Evolutionary conservation across 345 rosid genomes (phyloP), one percentile per base, ranked within the genome.

Genomic region (Clausena lansium): DNA sequence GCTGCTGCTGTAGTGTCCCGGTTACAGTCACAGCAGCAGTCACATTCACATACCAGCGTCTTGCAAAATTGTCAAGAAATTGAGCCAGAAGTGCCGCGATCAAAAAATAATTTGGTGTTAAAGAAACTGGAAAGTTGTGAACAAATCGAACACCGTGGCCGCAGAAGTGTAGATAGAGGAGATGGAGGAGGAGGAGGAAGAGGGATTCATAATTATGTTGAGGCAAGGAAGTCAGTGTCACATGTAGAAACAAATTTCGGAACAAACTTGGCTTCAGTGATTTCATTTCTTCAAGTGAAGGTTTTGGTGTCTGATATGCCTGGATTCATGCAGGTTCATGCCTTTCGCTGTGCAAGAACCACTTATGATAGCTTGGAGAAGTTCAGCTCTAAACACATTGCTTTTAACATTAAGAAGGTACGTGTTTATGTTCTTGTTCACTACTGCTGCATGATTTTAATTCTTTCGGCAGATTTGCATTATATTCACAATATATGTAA

Each of bases 391-490:
- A 93, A 82, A 75, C 93, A 89, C 87, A 86, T 93, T 85, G 98
- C 98, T 83, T 90, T 82, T 77, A 90, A 91, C 87, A 88, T 93
- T 68, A 94, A 94, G 85, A 93, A 89, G 98, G 98, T 91, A 85
- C 7, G 74, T 24, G 30, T 5, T 17, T 38, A 24, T 7, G 14
- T 39, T 47, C n/a, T 36, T 22, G 13, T 11, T 35, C 20, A 14
- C 4, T 30, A 0, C 64, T 1, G 28, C 52, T 71, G 27, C 74
- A 52, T 71, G 20, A 30, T 32, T 55, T 32, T 52, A 19, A 17
- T 17, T n/a, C 55, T 25, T 4, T 25, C 33, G 32, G 1, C 55
- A 0, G 22, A 41, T 24, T 68, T 6, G 13, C 10, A 25, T 68
- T 24, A 28, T 15, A 62, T 17, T 13, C 20, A 62, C 38, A 35